Conservation (phyloP, 345 rosid genomes). For the Durio zibethinus region DNA sequence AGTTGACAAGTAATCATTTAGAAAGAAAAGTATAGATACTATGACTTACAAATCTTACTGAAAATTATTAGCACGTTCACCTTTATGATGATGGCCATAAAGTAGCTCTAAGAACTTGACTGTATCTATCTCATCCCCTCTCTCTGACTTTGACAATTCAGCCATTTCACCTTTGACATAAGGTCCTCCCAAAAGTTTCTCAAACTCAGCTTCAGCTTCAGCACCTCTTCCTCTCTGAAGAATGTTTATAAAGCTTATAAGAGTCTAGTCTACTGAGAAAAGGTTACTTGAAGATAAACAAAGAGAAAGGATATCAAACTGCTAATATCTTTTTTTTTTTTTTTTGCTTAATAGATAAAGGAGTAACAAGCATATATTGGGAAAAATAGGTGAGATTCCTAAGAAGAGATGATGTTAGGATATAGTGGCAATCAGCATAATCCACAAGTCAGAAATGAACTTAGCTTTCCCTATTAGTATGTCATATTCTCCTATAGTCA, state of each 20-base stretch:
- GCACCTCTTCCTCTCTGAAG: constrained; percentile 74
- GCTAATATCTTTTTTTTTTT: background rate
- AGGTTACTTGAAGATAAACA: background rate
- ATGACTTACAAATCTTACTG: background rate
- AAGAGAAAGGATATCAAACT: constrained; percentile 2
- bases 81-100: constrained; percentile 61
- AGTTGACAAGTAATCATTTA: constrained; percentile 34
- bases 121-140: constrained; percentile 61
- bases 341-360: background rate
- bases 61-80: constrained; percentile 35
- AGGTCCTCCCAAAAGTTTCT: constrained; percentile 71
- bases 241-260: constrained; percentile 13
- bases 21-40: constrained; percentile 12
- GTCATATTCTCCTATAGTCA: background rate
- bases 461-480: background rate
- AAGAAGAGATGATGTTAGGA: background rate
- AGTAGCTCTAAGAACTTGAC: constrained; percentile 65
- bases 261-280: background rate
- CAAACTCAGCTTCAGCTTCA: constrained; percentile 83
- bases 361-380: background rate
- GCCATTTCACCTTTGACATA: constrained; percentile 73
- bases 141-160: constrained; percentile 66
- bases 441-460: background rate
- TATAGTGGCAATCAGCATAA: background rate
- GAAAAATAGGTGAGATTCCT: background rate